These are phyloP conservation scores for Paratinospora sagittata DNA, from an alignment of 164 flowering plant genomes.

Conservation along the genomic window DNA sequence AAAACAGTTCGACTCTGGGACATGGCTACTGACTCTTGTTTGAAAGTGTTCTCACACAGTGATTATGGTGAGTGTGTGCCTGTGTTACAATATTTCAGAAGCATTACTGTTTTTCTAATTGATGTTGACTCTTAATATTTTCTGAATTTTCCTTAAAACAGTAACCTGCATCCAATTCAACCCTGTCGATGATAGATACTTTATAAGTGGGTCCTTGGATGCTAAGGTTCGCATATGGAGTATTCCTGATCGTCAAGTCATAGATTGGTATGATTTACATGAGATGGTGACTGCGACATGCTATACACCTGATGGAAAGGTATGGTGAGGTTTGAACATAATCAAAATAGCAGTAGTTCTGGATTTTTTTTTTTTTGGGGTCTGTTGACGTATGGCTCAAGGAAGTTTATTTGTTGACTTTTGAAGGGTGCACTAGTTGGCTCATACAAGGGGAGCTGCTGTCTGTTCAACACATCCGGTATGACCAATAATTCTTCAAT, in stretches of 20 bases:
- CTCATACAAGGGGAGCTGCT: slow-evolving; percentile 91
- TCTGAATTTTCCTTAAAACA: slow-evolving; percentile 34
- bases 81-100: neutral
- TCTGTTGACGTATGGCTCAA: slow-evolving; percentile 13
- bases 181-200: slow-evolving; percentile 92
- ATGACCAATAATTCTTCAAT: slow-evolving; percentile 10
- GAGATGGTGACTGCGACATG: slow-evolving; percentile 99
- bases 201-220: slow-evolving; percentile 97
- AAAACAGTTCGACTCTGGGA: slow-evolving; percentile 98
- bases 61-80: slow-evolving; percentile 72
- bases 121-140: neutral
- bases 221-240: slow-evolving; percentile 99
- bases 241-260: slow-evolving; percentile 91
- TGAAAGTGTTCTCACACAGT: slow-evolving; percentile 89
- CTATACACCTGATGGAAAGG: slow-evolving; percentile 99
- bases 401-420: slow-evolving; percentile 15
- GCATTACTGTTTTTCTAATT: neutral
- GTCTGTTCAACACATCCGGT: slow-evolving; percentile 78
- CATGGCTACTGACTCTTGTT: slow-evolving; percentile 68
- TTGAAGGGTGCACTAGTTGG: slow-evolving; percentile 95
- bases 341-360: neutral
- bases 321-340: slow-evolving; percentile 18
- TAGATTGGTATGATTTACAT: slow-evolving; percentile 95
- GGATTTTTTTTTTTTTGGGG: slow-evolving; percentile 1
- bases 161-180: slow-evolving; percentile 99